phyloP scores from a whole-genome alignment of 805 yeast genomes.

The Phaffomyces thermotolerans region DNA sequence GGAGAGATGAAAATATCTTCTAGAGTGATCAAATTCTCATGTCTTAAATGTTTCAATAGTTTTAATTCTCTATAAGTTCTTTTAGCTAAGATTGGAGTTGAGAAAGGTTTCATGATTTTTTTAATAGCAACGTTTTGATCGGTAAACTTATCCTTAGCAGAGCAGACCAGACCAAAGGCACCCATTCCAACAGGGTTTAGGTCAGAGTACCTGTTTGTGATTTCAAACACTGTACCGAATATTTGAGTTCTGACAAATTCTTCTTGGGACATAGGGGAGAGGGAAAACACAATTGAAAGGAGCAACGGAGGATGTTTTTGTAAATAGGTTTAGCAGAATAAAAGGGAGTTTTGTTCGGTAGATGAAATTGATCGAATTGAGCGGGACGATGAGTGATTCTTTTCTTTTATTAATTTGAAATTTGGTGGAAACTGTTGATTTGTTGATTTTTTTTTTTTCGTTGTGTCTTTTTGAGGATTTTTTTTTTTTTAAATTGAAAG shows the following conservation, averaged over 20 bases:
- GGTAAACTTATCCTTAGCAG: constrained; percentile 88
- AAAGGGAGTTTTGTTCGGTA: no score
- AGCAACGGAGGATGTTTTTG: no score
- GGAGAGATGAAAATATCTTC: constrained; percentile 94
- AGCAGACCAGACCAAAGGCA: constrained; percentile 95
- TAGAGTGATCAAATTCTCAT: constrained; percentile 87
- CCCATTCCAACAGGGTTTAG: constrained; percentile 99
- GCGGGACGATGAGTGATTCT: no score
- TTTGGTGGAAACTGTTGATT: no score
- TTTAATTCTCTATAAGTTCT: constrained; percentile 95
- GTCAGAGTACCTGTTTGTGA: constrained; percentile 82
- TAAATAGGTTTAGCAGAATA: no score
- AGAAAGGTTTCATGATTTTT: constrained; percentile 95
- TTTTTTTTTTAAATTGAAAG: no score
- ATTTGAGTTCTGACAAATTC: constrained; percentile 62
- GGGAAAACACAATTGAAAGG: no score
- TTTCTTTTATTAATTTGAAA: no score
- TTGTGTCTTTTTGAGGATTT: no score
- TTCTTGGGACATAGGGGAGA: constrained; percentile 17
- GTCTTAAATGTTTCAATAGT: constrained; percentile 84
- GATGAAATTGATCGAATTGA: no score
- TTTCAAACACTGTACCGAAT: constrained; percentile 92
- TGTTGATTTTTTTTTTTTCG: no score
- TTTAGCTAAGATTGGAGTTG: constrained; percentile 90
- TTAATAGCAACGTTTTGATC: constrained; percentile 94